Evolutionary conservation across 1,284 basidiomycete genomes (phyloP).

Genomic region (Termitomyces sp.): DNA sequence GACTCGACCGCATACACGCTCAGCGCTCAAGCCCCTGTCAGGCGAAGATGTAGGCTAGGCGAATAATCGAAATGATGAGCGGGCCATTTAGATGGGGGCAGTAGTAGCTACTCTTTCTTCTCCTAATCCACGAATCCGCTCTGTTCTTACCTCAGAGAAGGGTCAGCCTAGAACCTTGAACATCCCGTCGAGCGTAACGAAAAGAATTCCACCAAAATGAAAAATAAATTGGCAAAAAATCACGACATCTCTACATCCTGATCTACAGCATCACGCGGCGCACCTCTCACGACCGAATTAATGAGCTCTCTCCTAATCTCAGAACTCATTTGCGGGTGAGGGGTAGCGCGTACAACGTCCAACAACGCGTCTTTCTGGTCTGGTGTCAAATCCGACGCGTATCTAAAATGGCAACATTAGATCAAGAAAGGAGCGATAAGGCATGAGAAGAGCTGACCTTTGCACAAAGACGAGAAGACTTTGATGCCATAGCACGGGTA

Average conservation of each 20-base stretch:
- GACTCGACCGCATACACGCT: neutral
- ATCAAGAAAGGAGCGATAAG: neutral
- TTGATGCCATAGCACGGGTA: slow-evolving; percentile 99
- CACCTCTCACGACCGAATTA: slow-evolving; percentile 68
- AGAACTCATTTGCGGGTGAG: slow-evolving; percentile 84
- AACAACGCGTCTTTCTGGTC: slow-evolving; percentile 98
- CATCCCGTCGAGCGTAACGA: neutral
- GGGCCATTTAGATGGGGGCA: neutral
- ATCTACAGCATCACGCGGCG: slow-evolving; percentile 50
- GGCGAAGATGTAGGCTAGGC: neutral
- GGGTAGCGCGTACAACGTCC: slow-evolving; percentile 85
- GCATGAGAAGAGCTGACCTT: slow-evolving; percentile 45
- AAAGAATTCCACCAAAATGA: neutral
- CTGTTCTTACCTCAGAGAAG: neutral
- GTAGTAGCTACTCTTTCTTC: neutral
- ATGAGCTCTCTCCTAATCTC: slow-evolving; percentile 89
- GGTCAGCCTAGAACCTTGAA: neutral
- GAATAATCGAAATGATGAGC: neutral
- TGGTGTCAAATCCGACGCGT: slow-evolving; percentile 93
- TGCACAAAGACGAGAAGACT: slow-evolving; percentile 93
- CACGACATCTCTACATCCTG: slow-evolving; percentile 57
- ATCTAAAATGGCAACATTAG: slow-evolving; percentile 43
- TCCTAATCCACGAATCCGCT: neutral
- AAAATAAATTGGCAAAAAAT: slow-evolving; percentile 14
- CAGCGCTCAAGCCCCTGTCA: neutral